A percentile compares a stretch with the other conserved stretches of the same genome.
Conservation (phyloP, 2,329 filamentous ascomycete genomes). For the Aspergillus glaucus region DNA sequence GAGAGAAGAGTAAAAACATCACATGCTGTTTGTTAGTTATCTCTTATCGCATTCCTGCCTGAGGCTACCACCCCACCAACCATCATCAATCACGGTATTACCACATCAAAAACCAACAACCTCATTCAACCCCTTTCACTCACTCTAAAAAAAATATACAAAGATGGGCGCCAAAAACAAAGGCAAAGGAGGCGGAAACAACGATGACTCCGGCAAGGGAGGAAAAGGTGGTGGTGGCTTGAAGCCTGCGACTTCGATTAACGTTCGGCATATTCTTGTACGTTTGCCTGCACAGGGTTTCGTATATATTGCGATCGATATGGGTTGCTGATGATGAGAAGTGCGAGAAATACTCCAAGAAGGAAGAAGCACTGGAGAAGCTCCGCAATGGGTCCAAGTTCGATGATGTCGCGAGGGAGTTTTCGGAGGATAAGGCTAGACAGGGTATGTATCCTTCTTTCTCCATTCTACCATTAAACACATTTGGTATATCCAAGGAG, state of each 20-base stretch:
- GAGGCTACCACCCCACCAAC: not conserved
- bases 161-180: constrained; percentile 39
- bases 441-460: constrained; percentile 37
- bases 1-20: not conserved
- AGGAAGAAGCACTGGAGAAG: constrained; percentile 59
- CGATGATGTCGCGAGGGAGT: constrained; percentile 59
- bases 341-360: constrained; percentile 60
- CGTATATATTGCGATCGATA: too few species aligned
- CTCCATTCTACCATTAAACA: constrained; percentile 2
- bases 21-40: not conserved
- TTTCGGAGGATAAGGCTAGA: constrained; percentile 60
- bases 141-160: not conserved
- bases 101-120: not conserved
- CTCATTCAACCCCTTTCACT: not conserved
- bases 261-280: constrained; percentile 59
- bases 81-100: not conserved
- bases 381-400: constrained; percentile 56
- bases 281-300: constrained; percentile 8
- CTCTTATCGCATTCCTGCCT: not conserved
- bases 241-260: constrained; percentile 58
- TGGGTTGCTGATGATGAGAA: constrained; percentile 11
- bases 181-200: constrained; percentile 31
- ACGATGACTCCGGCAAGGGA: constrained; percentile 25
- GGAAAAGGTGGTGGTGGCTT: constrained; percentile 36
- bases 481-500: not conserved